Percentiles rank a stretch among this genome's conserved stretches.
Conservation (phyloP, 2,329 filamentous ascomycete species). For the Epichloe sylvatica region DNA sequence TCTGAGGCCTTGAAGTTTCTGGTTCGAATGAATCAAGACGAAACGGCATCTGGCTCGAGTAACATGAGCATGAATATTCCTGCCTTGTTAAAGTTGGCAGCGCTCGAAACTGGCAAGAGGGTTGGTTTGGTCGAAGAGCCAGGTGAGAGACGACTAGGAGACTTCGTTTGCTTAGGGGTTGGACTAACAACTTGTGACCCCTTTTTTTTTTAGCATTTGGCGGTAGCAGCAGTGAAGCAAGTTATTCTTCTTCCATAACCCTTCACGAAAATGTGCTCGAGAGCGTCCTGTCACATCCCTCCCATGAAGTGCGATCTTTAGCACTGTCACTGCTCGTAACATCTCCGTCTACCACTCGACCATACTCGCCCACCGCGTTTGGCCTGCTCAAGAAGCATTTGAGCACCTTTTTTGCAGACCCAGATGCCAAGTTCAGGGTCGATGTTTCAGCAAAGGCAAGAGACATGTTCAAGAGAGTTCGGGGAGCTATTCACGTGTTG, state of each 20-base stretch:
- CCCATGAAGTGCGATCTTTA: slow-evolving; percentile 57
- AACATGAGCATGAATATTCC: slow-evolving; percentile 35
- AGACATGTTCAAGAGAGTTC: slow-evolving; percentile 62
- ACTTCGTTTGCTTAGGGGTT: not conserved
- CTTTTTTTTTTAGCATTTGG: slow-evolving; percentile 15
- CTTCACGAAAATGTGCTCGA: slow-evolving; percentile 33
- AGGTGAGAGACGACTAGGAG: slow-evolving; percentile 23
- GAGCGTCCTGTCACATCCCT: slow-evolving; percentile 38
- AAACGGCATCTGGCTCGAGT: slow-evolving; percentile 30
- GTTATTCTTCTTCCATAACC: slow-evolving; percentile 16
- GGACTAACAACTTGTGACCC: not conserved
- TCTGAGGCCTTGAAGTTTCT: slow-evolving; percentile 42
- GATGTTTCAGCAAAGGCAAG: slow-evolving; percentile 64
- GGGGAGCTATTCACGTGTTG: slow-evolving; percentile 48
- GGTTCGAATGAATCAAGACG: slow-evolving; percentile 38
- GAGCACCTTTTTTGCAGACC: slow-evolving; percentile 65
- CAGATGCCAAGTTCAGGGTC: slow-evolving; percentile 73
- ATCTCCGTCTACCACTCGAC: slow-evolving; percentile 59
- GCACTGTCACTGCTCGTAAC: slow-evolving; percentile 68
- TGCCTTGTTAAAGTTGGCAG: slow-evolving; percentile 47
- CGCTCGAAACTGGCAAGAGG: slow-evolving; percentile 59
- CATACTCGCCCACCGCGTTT: slow-evolving; percentile 51
- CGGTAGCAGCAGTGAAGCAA: slow-evolving; percentile 4
- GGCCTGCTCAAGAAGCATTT: slow-evolving; percentile 51
- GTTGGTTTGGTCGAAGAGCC: slow-evolving; percentile 55